Evolutionary conservation across 1,284 basidiomycete species (phyloP).

Genomic region (Puccinia novopanici): DNA sequence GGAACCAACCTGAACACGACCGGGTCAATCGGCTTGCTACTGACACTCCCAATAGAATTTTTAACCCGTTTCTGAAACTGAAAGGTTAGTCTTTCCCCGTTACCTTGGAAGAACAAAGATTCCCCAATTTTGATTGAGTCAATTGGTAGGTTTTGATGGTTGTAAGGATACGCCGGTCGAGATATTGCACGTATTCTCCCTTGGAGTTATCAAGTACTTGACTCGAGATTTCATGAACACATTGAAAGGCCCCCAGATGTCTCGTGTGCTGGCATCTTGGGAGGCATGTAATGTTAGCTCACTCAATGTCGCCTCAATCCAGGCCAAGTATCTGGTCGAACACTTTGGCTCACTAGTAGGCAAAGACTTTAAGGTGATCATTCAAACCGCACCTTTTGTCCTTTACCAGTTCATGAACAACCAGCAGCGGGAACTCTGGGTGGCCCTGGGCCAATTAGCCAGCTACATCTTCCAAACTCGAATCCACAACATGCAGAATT

Average conservation of each 20-base stretch:
- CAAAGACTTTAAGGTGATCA: slow-evolving; percentile 59
- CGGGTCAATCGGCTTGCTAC: not conserved
- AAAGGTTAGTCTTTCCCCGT: not conserved
- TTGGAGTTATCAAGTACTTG: slow-evolving; percentile 57
- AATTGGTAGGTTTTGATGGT: slow-evolving; percentile 62
- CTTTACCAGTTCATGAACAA: slow-evolving; percentile 56
- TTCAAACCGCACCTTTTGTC: slow-evolving; percentile 61
- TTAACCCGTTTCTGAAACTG: slow-evolving; percentile 3
- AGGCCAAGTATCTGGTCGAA: not conserved
- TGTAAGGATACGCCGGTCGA: slow-evolving; percentile 57
- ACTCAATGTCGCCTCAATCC: not conserved
- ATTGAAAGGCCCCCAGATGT: not conserved
- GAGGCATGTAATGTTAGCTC: not conserved
- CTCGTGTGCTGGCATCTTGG: not conserved
- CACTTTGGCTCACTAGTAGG: slow-evolving; percentile 58
- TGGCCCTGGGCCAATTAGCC: slow-evolving; percentile 57
- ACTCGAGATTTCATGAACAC: not conserved
- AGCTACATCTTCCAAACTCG: slow-evolving; percentile 60
- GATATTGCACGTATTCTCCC: slow-evolving; percentile 56
- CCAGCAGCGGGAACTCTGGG: slow-evolving; percentile 57
- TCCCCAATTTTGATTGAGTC: slow-evolving; percentile 56
- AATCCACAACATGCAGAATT: slow-evolving; percentile 58
- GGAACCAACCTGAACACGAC: not conserved
- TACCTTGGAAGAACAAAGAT: not conserved
- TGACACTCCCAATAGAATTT: not conserved